Base-by-base conservation (phyloP, 192 early-diverging fungal genomes). In the Linderina pennispora region DNA sequence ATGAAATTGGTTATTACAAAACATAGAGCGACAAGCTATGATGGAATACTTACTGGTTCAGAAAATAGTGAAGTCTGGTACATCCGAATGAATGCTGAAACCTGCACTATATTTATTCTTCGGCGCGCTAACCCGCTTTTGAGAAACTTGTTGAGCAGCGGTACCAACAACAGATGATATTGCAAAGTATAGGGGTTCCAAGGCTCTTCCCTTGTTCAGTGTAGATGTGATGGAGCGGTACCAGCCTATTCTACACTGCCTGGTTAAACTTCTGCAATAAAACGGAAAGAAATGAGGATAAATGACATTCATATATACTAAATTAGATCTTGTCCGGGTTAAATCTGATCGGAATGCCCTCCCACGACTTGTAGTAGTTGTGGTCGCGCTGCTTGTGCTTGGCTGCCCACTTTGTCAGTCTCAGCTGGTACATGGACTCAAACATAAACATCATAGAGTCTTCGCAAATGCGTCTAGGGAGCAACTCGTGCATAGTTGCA, bases 371-470 rank as follows among this genome's bases (percentile, higher is more conserved):
- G 66, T 80, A 90, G 69, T 97, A 97, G 55, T 91, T 79, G 23
- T 72, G 58, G 64, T 97, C 91, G 54, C 82, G 84, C 37, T 83
- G 81, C 17, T 75, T 74, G 8, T 71, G 68, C 19, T 85, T 66
- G 15, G 87, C 55, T 1, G 88, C 94, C 94, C 91, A 94, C 37
- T 75, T 67, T 31, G 85, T 86, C 20, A 88, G 60, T 26, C 83
- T 81, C 19, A 97, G 64, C 73, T 88, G 84, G 72, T 85, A 78
- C 40, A 71, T 80, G 1, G 86, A 79, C 64, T 97, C 94, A 60
- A 97, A 97, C 94, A 97, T 97, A 55, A 97, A 97, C 0, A 92
- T 85, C 75, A 88, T 80, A 4, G 86, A 87, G 40, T 78, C 78
- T 16, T 87, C 85, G 16, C 83, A 82, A 41, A 92, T 78, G 40